Percentiles rank a stretch among this genome's conserved stretches.
Conservation (phyloP, 2,329 filamentous ascomycete species). For the Ascosphaera pollenicola region DNA sequence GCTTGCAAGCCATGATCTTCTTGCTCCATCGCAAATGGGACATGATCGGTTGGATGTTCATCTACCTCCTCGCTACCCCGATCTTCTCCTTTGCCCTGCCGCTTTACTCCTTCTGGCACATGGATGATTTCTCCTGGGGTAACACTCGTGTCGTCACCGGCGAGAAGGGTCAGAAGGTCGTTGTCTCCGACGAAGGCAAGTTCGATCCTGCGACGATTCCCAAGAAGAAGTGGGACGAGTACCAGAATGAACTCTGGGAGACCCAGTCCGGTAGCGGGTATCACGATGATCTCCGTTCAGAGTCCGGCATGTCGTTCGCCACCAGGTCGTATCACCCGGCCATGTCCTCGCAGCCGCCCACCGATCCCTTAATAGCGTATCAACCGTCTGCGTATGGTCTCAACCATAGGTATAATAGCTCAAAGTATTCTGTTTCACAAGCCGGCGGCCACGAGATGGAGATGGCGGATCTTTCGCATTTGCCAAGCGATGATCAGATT, state of each 20-base stretch:
- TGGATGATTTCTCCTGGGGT: conserved; percentile 98
- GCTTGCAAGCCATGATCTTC: conserved; percentile 79
- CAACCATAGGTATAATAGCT: conserved; percentile 5
- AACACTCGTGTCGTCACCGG: conserved; percentile 91
- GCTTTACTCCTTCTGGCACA: conserved; percentile 95
- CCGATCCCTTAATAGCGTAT: conserved; percentile 38
- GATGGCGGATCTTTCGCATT: conserved; percentile 47
- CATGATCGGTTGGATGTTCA: conserved; percentile 86
- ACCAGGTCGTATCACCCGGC: conserved; percentile 51
- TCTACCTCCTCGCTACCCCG: conserved; percentile 80
- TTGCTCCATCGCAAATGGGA: conserved; percentile 81
- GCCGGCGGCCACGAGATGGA: conserved; percentile 40
- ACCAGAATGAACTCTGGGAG: conserved; percentile 96
- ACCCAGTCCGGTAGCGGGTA: conserved; percentile 39
- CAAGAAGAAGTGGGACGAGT: conserved; percentile 98
- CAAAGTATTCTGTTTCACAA: conserved; percentile 41
- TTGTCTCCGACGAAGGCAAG: conserved; percentile 75
- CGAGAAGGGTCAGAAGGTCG: conserved; percentile 69
- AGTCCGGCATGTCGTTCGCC: conserved; percentile 87
- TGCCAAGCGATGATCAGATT: conserved; percentile 76
- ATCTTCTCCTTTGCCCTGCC: conserved; percentile 97
- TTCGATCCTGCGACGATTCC: conserved; percentile 98
- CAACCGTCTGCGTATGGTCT: conserved; percentile 26
- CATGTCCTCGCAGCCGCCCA: conserved; percentile 36
- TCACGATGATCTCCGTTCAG: conserved; percentile 57